Conservation (phyloP, 768 basidiomycete species). For the Psilocybe sp. region DNA sequence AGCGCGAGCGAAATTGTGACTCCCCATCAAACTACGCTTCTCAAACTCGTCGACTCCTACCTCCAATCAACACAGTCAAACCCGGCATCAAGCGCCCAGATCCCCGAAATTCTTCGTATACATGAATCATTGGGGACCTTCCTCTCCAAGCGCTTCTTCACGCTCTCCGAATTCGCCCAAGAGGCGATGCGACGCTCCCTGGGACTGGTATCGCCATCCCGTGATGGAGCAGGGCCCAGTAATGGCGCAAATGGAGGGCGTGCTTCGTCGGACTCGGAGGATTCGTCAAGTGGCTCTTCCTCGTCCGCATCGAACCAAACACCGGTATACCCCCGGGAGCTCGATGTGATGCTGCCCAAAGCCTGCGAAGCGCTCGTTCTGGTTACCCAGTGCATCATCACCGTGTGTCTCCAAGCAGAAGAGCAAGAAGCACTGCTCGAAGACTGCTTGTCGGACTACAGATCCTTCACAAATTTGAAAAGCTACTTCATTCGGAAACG, state of each 20-base stretch:
- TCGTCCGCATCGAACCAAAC: slow-evolving; percentile 10
- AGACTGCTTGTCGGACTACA: slow-evolving; percentile 14
- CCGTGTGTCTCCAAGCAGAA: slow-evolving; percentile 55
- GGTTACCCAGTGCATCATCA: slow-evolving; percentile 71
- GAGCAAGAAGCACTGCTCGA: slow-evolving; percentile 22
- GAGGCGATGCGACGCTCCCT: slow-evolving; percentile 48
- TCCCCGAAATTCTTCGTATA: slow-evolving; percentile 29
- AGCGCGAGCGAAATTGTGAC: slow-evolving; percentile 73
- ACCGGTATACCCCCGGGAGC: slow-evolving; percentile 30
- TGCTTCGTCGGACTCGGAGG: slow-evolving; percentile 14
- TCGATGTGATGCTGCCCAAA: slow-evolving; percentile 74
- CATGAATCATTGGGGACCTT: slow-evolving; percentile 51
- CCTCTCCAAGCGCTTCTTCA: slow-evolving; percentile 59
- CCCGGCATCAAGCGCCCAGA: slow-evolving; percentile 22
- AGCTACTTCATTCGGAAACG: slow-evolving; percentile 42
- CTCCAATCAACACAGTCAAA: slow-evolving; percentile 52
- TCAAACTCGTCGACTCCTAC: slow-evolving; percentile 86
- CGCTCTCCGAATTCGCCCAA: slow-evolving; percentile 58
- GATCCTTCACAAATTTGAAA: slow-evolving; percentile 29
- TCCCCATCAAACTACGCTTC: slow-evolving; percentile 82
- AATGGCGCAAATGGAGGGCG: slow-evolving; percentile 1
- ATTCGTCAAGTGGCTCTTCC: slow-evolving; percentile 3
- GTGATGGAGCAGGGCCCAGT: slow-evolving; percentile 1
- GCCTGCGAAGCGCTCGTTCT: slow-evolving; percentile 80
- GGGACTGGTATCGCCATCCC: slow-evolving; percentile 20